Evolutionary conservation across 257 asterid genomes (phyloP).

Genomic region (Ophiorrhiza pumila): DNA sequence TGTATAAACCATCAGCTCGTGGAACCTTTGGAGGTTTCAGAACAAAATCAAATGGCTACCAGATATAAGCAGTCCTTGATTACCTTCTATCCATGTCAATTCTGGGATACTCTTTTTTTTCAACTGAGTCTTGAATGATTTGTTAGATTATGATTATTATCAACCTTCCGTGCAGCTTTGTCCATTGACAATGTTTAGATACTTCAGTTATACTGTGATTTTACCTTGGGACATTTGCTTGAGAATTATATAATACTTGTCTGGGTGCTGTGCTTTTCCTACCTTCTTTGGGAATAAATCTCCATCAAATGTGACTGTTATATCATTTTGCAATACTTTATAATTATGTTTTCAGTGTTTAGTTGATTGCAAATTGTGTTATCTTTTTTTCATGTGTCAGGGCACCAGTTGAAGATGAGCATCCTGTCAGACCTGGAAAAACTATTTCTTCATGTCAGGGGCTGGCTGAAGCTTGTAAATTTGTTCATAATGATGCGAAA

Average conservation of each 20-base stretch:
- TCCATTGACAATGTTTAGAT: not conserved
- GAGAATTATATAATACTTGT: not conserved
- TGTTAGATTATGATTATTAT: not conserved
- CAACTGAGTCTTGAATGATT: no score
- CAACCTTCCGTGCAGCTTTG: not conserved
- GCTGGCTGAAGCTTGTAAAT: slow-evolving; percentile 90
- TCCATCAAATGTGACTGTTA: not conserved
- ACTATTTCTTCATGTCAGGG: slow-evolving; percentile 47
- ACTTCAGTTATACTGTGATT: not conserved
- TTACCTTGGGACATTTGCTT: not conserved
- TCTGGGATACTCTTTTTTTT: not conserved
- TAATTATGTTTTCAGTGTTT: not conserved
- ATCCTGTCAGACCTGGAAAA: slow-evolving; percentile 40
- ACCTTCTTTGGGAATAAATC: not conserved
- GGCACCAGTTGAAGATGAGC: slow-evolving; percentile 44
- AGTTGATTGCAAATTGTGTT: slow-evolving; percentile 21
- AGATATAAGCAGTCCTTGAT: not conserved
- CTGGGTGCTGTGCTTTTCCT: not conserved
- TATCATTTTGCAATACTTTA: slow-evolving; percentile 12
- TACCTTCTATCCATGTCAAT: not conserved
- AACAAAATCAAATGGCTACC: not conserved
- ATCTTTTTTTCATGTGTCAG: slow-evolving; percentile 32
- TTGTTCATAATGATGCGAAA: slow-evolving; percentile 74
- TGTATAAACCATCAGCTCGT: not conserved
- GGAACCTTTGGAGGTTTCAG: no score